Evolutionary conservation across 2,329 filamentous ascomycete species (phyloP), one percentile per base, ranked within the genome.

Genomic region (Penicillium hesseltinei): DNA sequence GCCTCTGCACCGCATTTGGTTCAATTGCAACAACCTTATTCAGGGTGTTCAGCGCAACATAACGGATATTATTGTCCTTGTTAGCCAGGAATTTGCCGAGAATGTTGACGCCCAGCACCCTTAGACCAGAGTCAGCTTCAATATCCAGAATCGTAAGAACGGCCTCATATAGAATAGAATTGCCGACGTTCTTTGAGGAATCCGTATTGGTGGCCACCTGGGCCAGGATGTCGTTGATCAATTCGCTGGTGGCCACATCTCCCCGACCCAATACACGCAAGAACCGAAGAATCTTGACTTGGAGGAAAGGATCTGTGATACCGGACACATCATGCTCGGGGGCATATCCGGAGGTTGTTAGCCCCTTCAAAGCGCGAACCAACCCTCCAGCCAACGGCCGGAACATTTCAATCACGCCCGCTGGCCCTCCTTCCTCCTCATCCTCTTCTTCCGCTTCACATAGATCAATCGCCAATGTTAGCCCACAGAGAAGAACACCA

Each of bases 11-110:
- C 4, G 94, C 94, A 72, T 97, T 97, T 15, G 94, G 94, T 73
- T 99, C 94, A 48, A 99, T 92, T 4, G 94, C 94, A 46, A 99
- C 94, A 19, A 99, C 94, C 77, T 97, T 97, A 78, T 97, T 95
- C 49, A 99, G 81, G 0, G 94, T 99, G 76, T 99, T 99, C 51
- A 99, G 81, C 19, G 94, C 94, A 51, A 99, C 94, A 71, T 99
- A 99, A 75, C 94, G 89, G 69, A 99, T 99, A 73, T 99, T 99
- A 81, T 99, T 99, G 77, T 99, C 94, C 67, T 93, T 88, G 80
- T 99, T 99, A n/a, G 92, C 88, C 61, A 99, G 78, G 78, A 99
- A 99, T 73, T 97, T 99, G 73, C 95, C 94, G 25, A 99, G 85
- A 64, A 99, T 99, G 73, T 99, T 99, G 66, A 99, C 94, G 69